Evolutionary conservation across 768 basidiomycete genomes (phyloP).

Genomic region (Mycena rosella): DNA sequence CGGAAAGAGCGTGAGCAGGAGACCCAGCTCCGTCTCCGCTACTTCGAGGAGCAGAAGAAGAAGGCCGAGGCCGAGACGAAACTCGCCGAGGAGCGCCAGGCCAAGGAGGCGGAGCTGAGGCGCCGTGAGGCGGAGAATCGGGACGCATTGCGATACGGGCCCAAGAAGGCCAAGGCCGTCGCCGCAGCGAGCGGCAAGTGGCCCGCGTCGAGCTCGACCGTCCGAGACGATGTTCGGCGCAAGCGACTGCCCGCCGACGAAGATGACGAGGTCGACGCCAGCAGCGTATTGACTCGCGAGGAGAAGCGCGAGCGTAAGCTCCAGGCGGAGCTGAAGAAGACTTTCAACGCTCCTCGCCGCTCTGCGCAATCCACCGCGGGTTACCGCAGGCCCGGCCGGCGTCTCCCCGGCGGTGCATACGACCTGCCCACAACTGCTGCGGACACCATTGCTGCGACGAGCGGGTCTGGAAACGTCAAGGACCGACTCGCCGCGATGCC

Average conservation of each 20-base stretch:
- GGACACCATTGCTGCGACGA: constrained; percentile 38
- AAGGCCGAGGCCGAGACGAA: constrained; percentile 65
- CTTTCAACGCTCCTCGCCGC: constrained; percentile 58
- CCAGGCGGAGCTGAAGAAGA: constrained; percentile 64
- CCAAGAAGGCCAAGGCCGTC: constrained; percentile 66
- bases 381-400: constrained; percentile 62
- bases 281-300: constrained; percentile 76
- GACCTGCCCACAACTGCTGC: constrained; percentile 57
- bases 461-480: constrained; percentile 64
- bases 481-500: constrained; percentile 76
- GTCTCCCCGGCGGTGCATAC: constrained; percentile 74
- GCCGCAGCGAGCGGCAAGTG: constrained; percentile 49
- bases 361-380: constrained; percentile 47
- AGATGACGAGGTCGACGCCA: constrained; percentile 57
- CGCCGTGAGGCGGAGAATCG: constrained; percentile 75
- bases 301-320: constrained; percentile 79
- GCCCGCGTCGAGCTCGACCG: constrained; percentile 56
- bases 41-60: constrained; percentile 76
- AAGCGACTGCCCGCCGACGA: constrained; percentile 53
- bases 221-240: constrained; percentile 54
- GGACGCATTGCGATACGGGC: constrained; percentile 71
- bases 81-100: constrained; percentile 60
- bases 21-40: constrained; percentile 66
- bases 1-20: constrained; percentile 72
- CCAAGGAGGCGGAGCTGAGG: constrained; percentile 60